phyloP scores from a whole-genome alignment of 1,284 basidiomycete species.

The Vanrija pseudolonga region DNA sequence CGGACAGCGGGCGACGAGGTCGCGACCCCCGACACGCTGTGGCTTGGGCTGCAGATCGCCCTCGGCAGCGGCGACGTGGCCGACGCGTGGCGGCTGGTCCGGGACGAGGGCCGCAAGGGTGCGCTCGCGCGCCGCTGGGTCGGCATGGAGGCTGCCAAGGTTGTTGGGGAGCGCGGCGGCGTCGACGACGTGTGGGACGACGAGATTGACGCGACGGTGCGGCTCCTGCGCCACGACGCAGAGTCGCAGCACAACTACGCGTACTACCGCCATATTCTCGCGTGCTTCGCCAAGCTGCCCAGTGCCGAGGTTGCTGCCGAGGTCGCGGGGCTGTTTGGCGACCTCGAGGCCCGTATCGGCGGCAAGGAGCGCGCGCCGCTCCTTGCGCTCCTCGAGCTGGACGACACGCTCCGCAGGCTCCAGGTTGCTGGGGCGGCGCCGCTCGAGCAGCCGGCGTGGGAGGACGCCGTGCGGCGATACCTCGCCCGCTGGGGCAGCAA shows the following conservation, averaged over 20 bases:
- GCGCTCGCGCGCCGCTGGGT: slow-evolving; percentile 30
- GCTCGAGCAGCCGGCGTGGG: slow-evolving; percentile 12
- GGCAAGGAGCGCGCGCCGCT: slow-evolving; percentile 32
- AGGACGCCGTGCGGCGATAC: slow-evolving; percentile 23
- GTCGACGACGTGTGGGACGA: slow-evolving; percentile 18
- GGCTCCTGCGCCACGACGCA: slow-evolving; percentile 16
- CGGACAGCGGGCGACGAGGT: slow-evolving; percentile 18
- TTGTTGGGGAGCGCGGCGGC: slow-evolving; percentile 12
- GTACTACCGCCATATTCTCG: slow-evolving; percentile 32
- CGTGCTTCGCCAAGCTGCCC: background rate
- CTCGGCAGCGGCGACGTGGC: slow-evolving; percentile 22
- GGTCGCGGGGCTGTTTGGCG: slow-evolving; percentile 9
- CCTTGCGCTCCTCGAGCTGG: slow-evolving; percentile 31
- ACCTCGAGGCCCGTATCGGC: slow-evolving; percentile 22
- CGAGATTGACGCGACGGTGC: slow-evolving; percentile 24
- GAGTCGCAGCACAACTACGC: slow-evolving; percentile 40
- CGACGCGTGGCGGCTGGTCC: slow-evolving; percentile 19
- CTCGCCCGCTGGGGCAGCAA: slow-evolving; percentile 36
- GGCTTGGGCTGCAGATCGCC: slow-evolving; percentile 38
- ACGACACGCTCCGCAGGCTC: background rate
- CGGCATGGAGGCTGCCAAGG: slow-evolving; percentile 26
- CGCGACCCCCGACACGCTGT: slow-evolving; percentile 31
- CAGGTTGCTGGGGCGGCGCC: too few relatives aligned
- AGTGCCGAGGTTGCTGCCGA: background rate
- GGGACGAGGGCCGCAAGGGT: slow-evolving; percentile 22